A percentile compares a stretch with the other conserved stretches of the same genome.
Conservation (phyloP, 2,329 filamentous ascomycete genomes). For the Endothia cerciana region DNA sequence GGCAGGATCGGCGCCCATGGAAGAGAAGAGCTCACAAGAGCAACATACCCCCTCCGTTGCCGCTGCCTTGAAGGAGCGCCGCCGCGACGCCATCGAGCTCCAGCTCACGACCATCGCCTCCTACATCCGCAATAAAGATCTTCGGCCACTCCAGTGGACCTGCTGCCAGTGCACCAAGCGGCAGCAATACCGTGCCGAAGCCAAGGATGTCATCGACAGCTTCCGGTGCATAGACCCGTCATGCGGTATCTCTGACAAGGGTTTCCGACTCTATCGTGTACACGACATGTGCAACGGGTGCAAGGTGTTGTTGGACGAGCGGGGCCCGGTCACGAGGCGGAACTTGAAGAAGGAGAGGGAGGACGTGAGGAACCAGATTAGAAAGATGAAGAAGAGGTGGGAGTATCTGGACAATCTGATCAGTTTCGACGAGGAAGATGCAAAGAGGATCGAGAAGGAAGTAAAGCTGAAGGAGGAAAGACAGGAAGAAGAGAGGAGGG, state of each 20-base stretch:
- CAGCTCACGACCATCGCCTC: background rate
- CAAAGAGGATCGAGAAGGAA: background rate
- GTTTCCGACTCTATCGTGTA: background rate
- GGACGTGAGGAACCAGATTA: background rate
- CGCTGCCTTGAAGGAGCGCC: background rate
- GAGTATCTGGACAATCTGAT: background rate
- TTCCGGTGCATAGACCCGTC: background rate
- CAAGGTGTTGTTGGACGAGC: background rate
- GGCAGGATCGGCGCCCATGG: background rate
- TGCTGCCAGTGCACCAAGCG: constrained; percentile 1
- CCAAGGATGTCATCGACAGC: background rate
- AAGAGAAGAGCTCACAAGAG: background rate
- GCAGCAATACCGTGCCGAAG: constrained; percentile 5
- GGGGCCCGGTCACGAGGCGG: background rate
- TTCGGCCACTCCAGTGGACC: constrained; percentile 7
- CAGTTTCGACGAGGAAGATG: background rate
- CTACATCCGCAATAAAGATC: background rate
- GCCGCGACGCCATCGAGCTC: constrained; percentile 1
- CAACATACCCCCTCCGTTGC: background rate
- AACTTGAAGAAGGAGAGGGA: background rate
- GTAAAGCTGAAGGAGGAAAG: background rate
- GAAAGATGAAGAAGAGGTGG: background rate
- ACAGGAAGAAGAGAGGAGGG: background rate
- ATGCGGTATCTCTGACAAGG: constrained; percentile 8
- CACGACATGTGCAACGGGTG: constrained; percentile 6